phyloP scores from a whole-genome alignment of 2,329 filamentous ascomycete species.

The Cladosporium sp. region DNA sequence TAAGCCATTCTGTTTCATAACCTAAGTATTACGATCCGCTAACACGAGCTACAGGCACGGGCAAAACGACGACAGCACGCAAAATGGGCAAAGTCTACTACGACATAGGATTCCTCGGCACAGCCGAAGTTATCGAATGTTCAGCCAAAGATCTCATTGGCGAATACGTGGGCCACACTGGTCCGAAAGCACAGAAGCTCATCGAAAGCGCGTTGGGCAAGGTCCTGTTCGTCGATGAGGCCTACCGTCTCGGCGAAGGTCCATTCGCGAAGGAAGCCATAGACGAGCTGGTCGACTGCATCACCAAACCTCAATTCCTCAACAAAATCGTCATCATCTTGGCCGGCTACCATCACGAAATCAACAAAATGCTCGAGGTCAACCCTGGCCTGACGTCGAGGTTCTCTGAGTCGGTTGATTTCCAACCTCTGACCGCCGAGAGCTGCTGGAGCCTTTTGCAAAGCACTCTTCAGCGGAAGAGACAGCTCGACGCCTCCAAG shows the following conservation, averaged over 20 bases:
- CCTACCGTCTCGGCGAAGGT: slow-evolving; percentile 55
- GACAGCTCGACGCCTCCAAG: slow-evolving; percentile 30
- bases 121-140: slow-evolving; percentile 58
- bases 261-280: slow-evolving; percentile 55
- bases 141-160: slow-evolving; percentile 68
- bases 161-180: slow-evolving; percentile 65
- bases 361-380: slow-evolving; percentile 57
- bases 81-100: slow-evolving; percentile 74
- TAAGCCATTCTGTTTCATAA: slow-evolving; percentile 32
- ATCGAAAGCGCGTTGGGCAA: slow-evolving; percentile 61
- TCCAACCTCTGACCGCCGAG: slow-evolving; percentile 37
- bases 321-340: slow-evolving; percentile 63
- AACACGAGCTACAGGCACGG: slow-evolving; percentile 48
- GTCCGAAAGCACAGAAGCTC: slow-evolving; percentile 58
- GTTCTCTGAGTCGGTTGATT: slow-evolving; percentile 60
- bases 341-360: slow-evolving; percentile 64
- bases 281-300: slow-evolving; percentile 48
- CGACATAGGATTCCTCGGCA: slow-evolving; percentile 64
- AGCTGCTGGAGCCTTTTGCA: slow-evolving; percentile 38
- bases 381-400: slow-evolving; percentile 63
- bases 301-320: slow-evolving; percentile 55
- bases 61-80: slow-evolving; percentile 69
- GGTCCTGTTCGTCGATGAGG: slow-evolving; percentile 69
- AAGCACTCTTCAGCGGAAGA: slow-evolving; percentile 30
- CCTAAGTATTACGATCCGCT: not conserved